Evolutionary conservation across 768 basidiomycete genomes (phyloP), one percentile per base, ranked within the genome.

Genomic region (Lactarius trivialis): DNA sequence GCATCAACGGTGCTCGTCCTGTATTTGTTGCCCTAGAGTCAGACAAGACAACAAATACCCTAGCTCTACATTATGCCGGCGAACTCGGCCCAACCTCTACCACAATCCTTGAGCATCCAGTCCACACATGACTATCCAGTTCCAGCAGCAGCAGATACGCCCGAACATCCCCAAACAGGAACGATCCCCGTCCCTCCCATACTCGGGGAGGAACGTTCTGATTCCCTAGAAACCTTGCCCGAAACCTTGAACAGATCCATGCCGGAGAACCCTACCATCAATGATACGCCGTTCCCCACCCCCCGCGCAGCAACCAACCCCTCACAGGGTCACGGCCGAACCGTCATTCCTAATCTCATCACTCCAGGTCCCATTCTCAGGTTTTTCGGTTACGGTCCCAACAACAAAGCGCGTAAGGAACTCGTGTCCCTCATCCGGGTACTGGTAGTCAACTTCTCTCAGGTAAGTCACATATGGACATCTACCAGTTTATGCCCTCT

Each of bases 361-460:
- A n/a, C 32, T 26, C 33, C 55, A 12, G 50, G 55, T 14, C 55
- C 58, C 28, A 14, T 74, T 6, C 71, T 80, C 67, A 67, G 71
- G 4, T 76, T 77, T 64, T 71, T 87, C 45, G 86, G 86, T 3
- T 68, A 82, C 56, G 86, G 86, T 7, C 75, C 77, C 14, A 73
- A 78, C 53, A 83, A 80, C 26, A 75, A 73, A 61, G 77, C 77
- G 7, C 78, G 85, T 49, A 83, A 80, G 69, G 76, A 81, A 45
- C 69, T 85, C 19, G 75, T 85, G 30, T 79, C 80, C 7, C 66
- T 86, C 12, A 71, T 83, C 36, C 81, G 80, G 74, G 79, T 78
- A 53, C 61, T 85, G 9, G 60, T 68, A 3, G 84, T 83, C 67
- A 81, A 81, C 55, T 69, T 80, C 39, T 63, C 74, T 14, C 87